Base-by-base conservation (phyloP, 2,329 filamentous ascomycete species). In the Teratosphaeriaceae sp. region DNA sequence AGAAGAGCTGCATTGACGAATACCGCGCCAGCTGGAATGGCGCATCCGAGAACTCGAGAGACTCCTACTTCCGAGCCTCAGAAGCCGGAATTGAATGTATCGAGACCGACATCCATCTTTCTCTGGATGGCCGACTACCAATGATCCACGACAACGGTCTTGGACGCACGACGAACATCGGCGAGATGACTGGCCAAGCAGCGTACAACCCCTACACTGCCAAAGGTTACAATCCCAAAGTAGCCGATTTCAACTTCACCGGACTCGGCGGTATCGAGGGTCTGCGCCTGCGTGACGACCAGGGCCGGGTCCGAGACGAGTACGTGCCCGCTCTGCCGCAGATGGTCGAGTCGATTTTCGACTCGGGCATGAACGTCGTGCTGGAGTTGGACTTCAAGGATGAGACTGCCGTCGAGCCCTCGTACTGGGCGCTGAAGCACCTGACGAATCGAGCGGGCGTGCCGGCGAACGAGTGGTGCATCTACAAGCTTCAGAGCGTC, bases 301-400 rank as follows among this genome's bases (percentile, higher is more conserved):
- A 43, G 21, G 49, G 49, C 7, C 40, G 47, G n/a, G 49, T 52
- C 12, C 44, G 45, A 20, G 31, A 30, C 22, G 49, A 52, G 31
- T 38, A 46, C 12, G 43, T 49, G 11, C 45, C 49, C 1, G 43
- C 34, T 5, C 42, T 51, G 2, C 37, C 43, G 15, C 37, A 52
- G 15, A 50, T 52, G 49, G 27, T 53, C 15, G 27, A 51, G 16
- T 42, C 33, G 11, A 53, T 53, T 16, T 44, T 40, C 33, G 48
- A 51, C 18, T 34, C 48, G 7, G 46, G 46, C 21, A 45, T 46
- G 16, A 46, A 51, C 16, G 45, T 51, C 16, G 50, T 53, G 3
- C 39, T 53, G 12, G 38, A 49, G 40, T 42, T 53, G 3, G 50
- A 53, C 39, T 47, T 53, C 43, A 49, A 53, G 23, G 48, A 47